Conservation (phyloP, 2,329 filamentous ascomycete genomes). For the Aspergillus cejpii region DNA sequence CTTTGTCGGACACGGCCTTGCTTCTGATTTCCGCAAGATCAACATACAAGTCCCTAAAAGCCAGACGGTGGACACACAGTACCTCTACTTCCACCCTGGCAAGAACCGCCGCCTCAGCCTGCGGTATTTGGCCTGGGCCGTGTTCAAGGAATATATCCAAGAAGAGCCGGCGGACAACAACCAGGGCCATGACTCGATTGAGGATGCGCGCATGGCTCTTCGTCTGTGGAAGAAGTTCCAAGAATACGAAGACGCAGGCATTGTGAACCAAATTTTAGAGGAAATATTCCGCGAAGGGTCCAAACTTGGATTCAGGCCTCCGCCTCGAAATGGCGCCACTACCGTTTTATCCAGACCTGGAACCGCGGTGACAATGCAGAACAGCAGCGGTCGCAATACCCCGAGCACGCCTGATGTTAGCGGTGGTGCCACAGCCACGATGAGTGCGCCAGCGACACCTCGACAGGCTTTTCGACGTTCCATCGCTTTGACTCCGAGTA, state of each 20-base stretch:
- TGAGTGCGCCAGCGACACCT: conserved; percentile 37
- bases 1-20: conserved; percentile 88
- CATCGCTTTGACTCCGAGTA: conserved; percentile 39
- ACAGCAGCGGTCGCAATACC: conserved; percentile 38
- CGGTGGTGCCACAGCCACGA: conserved; percentile 10
- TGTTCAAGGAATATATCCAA: conserved; percentile 92
- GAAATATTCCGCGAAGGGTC: conserved; percentile 70
- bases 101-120: conserved; percentile 82
- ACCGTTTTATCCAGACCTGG: conserved; percentile 35
- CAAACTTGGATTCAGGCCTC: conserved; percentile 54
- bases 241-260: conserved; percentile 79
- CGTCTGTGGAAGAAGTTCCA: conserved; percentile 84
- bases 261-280: conserved; percentile 74
- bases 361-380: conserved; percentile 35
- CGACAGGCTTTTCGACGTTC: conserved; percentile 39
- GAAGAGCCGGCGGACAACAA: conserved; percentile 54
- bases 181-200: conserved; percentile 76
- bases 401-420: conserved; percentile 35
- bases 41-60: conserved; percentile 90
- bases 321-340: conserved; percentile 35
- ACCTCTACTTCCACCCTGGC: conserved; percentile 76
- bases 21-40: conserved; percentile 94
- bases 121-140: conserved; percentile 82
- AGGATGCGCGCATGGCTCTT: conserved; percentile 85
- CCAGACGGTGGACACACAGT: conserved; percentile 91